These are phyloP conservation scores for Claviceps citrina DNA, from an alignment of 2,329 filamentous ascomycete genomes.

Conservation along the genomic window DNA sequence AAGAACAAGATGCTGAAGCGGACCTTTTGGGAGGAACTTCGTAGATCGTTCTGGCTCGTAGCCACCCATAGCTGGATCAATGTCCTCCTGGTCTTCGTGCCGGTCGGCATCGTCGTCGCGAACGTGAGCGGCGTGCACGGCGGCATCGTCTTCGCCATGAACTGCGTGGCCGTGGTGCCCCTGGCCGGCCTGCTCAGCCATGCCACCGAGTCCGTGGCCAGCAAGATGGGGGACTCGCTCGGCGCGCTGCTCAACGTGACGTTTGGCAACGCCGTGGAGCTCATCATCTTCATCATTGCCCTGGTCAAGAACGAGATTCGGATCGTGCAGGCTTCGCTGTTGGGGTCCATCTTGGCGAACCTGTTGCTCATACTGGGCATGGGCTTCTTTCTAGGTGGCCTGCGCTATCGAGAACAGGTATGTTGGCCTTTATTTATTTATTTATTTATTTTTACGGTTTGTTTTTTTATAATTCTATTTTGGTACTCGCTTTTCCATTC, in stretches of 20 bases:
- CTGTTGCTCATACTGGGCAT: constrained; percentile 80
- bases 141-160: constrained; percentile 55
- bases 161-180: constrained; percentile 61
- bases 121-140: constrained; percentile 36
- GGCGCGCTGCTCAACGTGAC: constrained; percentile 63
- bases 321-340: constrained; percentile 78
- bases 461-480: too few relatives aligned
- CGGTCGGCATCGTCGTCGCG: constrained; percentile 55
- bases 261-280: constrained; percentile 64
- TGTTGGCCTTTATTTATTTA: background rate
- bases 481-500: too few relatives aligned
- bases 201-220: constrained; percentile 61
- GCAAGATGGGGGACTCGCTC: constrained; percentile 55
- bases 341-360: constrained; percentile 83
- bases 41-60: constrained; percentile 35
- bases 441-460: too few relatives aligned
- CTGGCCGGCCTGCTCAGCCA: constrained; percentile 56
- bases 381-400: constrained; percentile 73
- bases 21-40: constrained; percentile 32
- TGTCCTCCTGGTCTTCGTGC: constrained; percentile 60
- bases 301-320: constrained; percentile 52
- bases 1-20: constrained; percentile 22
- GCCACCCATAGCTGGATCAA: constrained; percentile 68
- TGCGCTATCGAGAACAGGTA: constrained; percentile 76
- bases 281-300: constrained; percentile 49